Evolutionary conservation across 2,329 filamentous ascomycete genomes (phyloP).

Genomic region (Penicillium palitans): DNA sequence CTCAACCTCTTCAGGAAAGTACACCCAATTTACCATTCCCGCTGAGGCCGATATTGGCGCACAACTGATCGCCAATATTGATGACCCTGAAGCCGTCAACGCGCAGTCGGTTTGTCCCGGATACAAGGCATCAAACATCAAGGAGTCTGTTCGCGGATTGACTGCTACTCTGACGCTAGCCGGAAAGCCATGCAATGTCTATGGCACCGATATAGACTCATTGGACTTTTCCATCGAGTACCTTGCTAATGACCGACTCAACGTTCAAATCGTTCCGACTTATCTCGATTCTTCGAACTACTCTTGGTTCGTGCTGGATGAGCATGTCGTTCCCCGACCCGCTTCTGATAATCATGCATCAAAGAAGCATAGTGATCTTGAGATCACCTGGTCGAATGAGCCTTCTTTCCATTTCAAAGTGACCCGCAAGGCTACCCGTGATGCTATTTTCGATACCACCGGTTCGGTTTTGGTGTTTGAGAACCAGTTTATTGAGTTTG

Average conservation of each 20-base stretch:
- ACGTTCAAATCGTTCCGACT: conserved; percentile 68
- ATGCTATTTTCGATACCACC: conserved; percentile 67
- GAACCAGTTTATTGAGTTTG: conserved; percentile 76
- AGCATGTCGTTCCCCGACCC: conserved; percentile 62
- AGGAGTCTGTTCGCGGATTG: conserved; percentile 50
- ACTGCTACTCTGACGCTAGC: conserved; percentile 55
- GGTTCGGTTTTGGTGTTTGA: conserved; percentile 69
- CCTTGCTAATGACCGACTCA: conserved; percentile 64
- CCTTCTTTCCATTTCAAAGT: conserved; percentile 59
- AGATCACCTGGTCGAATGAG: conserved; percentile 58
- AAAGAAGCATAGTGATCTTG: conserved; percentile 45
- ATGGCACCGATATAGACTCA: conserved; percentile 70
- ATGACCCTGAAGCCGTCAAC: conserved; percentile 63
- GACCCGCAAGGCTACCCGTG: conserved; percentile 59
- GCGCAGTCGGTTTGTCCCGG: conserved; percentile 64
- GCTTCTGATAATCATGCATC: conserved; percentile 45
- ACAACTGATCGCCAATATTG: conserved; percentile 61
- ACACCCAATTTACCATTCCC: conserved; percentile 50
- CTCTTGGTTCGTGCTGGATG: conserved; percentile 67
- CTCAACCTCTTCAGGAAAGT: conserved; percentile 21
- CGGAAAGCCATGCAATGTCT: conserved; percentile 66
- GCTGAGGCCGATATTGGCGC: conserved; percentile 48
- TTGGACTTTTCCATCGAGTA: conserved; percentile 69
- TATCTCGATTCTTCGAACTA: conserved; percentile 61
- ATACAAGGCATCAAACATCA: conserved; percentile 56